Base-by-base conservation (phyloP, 2,329 filamentous ascomycete genomes). In the Exophiala sp. region DNA sequence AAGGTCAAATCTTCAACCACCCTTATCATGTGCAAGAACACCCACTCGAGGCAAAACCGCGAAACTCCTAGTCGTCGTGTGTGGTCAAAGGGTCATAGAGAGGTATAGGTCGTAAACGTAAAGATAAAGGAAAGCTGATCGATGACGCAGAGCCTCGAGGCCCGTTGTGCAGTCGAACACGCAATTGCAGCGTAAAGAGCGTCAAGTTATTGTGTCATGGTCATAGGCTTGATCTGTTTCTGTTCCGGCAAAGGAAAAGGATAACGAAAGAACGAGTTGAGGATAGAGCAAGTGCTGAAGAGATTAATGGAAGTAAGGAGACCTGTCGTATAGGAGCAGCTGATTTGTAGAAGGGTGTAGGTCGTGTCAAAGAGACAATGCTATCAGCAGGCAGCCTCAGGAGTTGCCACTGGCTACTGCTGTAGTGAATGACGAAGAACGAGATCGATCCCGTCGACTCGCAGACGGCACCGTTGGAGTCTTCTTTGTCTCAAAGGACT, bases 101-200 rank as follows among this genome's bases (percentile, higher is more conserved):
- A 54, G 46, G 48, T 45, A 44, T 44, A 46, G 48, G 57, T 60
- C 58, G 58, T 59, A 30, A 56, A 52, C 51, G 50, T 55, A 51
- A 53, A 53, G n/a, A 54, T 46, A 52, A 59, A 55, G 46, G 41
- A 54, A 55, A 49, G 45, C 52, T 53, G 43, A 46, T 57, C 53
- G 49, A 50, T 48, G 57, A 58, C 57, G 49, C 58, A 54, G 57
- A 61, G 58, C 57, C 46, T 52, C 32, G n/a, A 46, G 47, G 57
- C 58, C 56, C 58, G 56, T 59, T 58, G 57, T 58, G 43, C 53
- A 57, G 48, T 59, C 57, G 57, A 61, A 54, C 52, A 48, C 48
- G 56, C 48, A 46, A 46, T 24, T 41, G 48, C 6, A 16, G 30
- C 50, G 50, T 53, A 59, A 46, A 52, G 58, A 59, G 43, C 48